Evolutionary conservation across 129 eudicot species (phyloP), one percentile per base, ranked within the genome.

Genomic region (Erigeron canadensis): DNA sequence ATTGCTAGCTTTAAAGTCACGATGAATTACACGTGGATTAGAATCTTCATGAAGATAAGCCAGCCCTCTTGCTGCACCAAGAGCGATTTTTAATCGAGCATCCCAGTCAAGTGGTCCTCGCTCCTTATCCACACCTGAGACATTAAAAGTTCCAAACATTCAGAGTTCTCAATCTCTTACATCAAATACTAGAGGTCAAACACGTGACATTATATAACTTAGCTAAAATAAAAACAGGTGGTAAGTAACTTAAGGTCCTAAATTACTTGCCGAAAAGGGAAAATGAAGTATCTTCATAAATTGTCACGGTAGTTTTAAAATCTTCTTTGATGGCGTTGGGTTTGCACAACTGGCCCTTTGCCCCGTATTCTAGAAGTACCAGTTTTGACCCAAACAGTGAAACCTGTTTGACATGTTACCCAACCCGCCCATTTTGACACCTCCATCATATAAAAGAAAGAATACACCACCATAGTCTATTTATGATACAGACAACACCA

Each of bases 41-140:
- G 97, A 90, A 80, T 95, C 99, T 76, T 90, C 99, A 80, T 94
- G 99, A 83, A 94, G 99, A 75, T 90, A 94, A 80, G 97, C 99
- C 77, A 94, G 78, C 65, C 97, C 99, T 79, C 97, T 87, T 46
- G 99, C 99, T 10, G 97, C 95, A 57, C 98, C 97, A 66, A 94
- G 90, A 22, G 98, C 98, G 42, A 94, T 94, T 77, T 89, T 90
- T 75, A 94, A 69, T 34, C 98, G 81, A 34, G 87, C 96, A 86
- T 89, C 98, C 98, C 98, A 94, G 48, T 89, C 94, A 50, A 95
- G 96, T 64, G 91, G 85, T 39, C 89, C 89, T 23, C 71, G 75
- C 63, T 69, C 63, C 79, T 74, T 86, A 77, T 90, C 97, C 47
- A 64, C 73, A 79, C 91, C 99, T 94, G 87, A 51, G 71, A 67